Evolutionary conservation across 2,329 filamentous ascomycete genomes (phyloP), one percentile per base, ranked within the genome.

Genomic region (Penicillium sp.): DNA sequence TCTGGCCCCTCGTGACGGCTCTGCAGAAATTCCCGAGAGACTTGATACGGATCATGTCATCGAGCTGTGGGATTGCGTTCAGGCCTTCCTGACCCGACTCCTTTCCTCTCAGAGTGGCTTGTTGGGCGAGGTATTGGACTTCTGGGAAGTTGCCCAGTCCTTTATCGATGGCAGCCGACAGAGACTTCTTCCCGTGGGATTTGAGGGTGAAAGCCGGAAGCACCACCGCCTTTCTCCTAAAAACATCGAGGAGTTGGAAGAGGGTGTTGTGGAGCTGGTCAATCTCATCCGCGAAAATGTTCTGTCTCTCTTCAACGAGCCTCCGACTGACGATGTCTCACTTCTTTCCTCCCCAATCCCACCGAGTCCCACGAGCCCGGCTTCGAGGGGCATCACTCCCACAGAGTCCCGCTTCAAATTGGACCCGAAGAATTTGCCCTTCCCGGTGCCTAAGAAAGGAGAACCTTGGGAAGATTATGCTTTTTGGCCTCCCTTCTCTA

Each of bases 401-500:
- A 73, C 74, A 46, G 87, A 89, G 58, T 84, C 86, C 40, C 82
- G 87, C 1, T 92, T 95, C 70, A 87, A 84, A 47, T 82, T 95
- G 52, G 89, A 95, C 63, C 78, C 82, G 0, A 86, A 81, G 63
- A 90, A 88, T 54, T 75, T 88, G 2, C 91, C 89, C 1, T 83
- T 84, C 9, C 84, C 86, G 1, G 89, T 87, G 0, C 88, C 89
- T 0, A 88, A 80, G 59, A 81, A 81, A 39, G 92, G 91, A 5
- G 89, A 95, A 60, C 75, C 85, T 0, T 97, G 90, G 89, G 93
- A 97, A 65, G 87, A 92, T 72, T 83, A 93, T 68, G 92, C 91
- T 0, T 98, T 97, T 70, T 97, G 92, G 91, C 91, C 92, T 3
- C 93, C 92, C 0, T 86, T 88, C 72, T 88, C 90, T 1, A 97